phyloP scores from a whole-genome alignment of 768 basidiomycete species.

The Agrocybe pediades region DNA sequence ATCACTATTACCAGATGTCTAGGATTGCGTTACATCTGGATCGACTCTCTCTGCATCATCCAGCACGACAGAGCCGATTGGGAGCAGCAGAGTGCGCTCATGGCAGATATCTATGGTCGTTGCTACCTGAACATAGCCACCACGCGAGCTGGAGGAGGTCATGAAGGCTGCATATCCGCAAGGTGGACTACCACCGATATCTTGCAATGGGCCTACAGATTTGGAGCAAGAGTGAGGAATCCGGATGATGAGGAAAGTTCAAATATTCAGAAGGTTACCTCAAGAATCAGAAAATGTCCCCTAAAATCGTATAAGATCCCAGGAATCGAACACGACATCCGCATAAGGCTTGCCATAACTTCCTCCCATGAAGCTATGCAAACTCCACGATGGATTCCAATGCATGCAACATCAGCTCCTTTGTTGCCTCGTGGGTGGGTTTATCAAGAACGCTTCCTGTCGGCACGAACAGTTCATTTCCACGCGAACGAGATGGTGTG shows the following conservation, averaged over 20 bases:
- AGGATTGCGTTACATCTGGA: constrained; percentile 15
- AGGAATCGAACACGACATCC: constrained; percentile 7
- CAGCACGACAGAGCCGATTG: constrained; percentile 16
- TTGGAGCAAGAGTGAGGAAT: constrained; percentile 3
- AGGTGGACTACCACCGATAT: constrained; percentile 13
- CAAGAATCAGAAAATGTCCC: constrained; percentile 7
- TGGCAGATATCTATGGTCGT: too few relatives aligned
- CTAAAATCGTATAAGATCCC: constrained; percentile 12
- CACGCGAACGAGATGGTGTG: constrained; percentile 16
- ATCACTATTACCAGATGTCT: constrained; percentile 9
- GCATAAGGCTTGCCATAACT: constrained; percentile 10
- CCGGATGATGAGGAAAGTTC: not conserved
- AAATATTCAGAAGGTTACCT: not conserved
- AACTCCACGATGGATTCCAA: constrained; percentile 13
- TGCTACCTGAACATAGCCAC: too few relatives aligned
- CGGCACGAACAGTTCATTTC: constrained; percentile 12
- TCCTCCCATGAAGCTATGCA: constrained; percentile 15
- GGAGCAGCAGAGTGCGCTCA: constrained; percentile 15
- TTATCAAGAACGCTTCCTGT: constrained; percentile 15
- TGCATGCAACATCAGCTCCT: constrained; percentile 6
- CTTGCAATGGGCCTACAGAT: constrained; percentile 9
- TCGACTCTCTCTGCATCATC: constrained; percentile 18
- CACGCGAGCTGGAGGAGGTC: not conserved
- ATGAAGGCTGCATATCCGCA: constrained; percentile 9
- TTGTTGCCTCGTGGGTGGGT: constrained; percentile 17